Evolutionary conservation across 768 basidiomycete species (phyloP).

Genomic region (Trametes coccinea): DNA sequence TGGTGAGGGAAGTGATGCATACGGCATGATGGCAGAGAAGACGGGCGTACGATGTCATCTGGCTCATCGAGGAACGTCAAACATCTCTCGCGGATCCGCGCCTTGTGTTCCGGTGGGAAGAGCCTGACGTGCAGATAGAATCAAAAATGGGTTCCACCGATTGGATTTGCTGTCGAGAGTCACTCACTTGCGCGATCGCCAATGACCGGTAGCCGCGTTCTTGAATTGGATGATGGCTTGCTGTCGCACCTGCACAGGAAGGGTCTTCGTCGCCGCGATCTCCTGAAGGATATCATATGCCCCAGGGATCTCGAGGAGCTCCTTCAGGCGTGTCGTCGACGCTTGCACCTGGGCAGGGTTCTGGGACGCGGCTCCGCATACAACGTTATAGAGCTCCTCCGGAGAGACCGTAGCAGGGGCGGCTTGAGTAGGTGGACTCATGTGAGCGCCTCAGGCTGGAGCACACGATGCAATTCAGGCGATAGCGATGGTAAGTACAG

Average conservation of each 20-base stretch:
- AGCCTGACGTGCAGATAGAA: slow-evolving; percentile 44
- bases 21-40: neutral
- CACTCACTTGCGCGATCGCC: slow-evolving; percentile 75
- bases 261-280: slow-evolving; percentile 61
- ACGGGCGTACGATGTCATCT: slow-evolving; percentile 66
- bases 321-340: slow-evolving; percentile 63
- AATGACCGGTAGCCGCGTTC: slow-evolving; percentile 71
- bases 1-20: slow-evolving; percentile 10
- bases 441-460: neutral
- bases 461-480: neutral
- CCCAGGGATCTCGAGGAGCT: slow-evolving; percentile 67
- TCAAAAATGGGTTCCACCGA: slow-evolving; percentile 1
- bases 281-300: slow-evolving; percentile 71
- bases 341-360: slow-evolving; percentile 50
- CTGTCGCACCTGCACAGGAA: slow-evolving; percentile 69
- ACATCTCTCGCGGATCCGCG: slow-evolving; percentile 62
- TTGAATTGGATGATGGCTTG: slow-evolving; percentile 91
- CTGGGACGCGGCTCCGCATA: slow-evolving; percentile 73
- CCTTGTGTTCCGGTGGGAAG: slow-evolving; percentile 66
- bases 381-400: slow-evolving; percentile 65
- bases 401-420: slow-evolving; percentile 46
- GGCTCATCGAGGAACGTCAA: slow-evolving; percentile 71
- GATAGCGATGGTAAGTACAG: neutral
- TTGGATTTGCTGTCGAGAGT: slow-evolving; percentile 10
- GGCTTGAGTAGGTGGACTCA: slow-evolving; percentile 8